These are phyloP conservation scores for Trametes sp. DNA, from an alignment of 1,284 basidiomycete species.

Conservation along the genomic window DNA sequence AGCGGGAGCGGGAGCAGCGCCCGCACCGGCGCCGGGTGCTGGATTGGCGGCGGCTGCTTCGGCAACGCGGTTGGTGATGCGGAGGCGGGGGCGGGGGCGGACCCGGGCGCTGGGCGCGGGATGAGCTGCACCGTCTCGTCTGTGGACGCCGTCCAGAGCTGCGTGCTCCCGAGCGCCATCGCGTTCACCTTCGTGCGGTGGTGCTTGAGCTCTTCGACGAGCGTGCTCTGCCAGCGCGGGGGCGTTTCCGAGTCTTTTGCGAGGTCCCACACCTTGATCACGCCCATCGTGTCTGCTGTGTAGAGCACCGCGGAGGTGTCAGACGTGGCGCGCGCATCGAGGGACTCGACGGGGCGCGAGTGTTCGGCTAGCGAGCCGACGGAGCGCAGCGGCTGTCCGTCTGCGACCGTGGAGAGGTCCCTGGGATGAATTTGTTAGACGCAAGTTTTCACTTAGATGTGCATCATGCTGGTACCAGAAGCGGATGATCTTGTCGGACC, in stretches of 20 bases:
- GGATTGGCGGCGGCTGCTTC: constrained; percentile 59
- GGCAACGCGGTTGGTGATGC: constrained; percentile 1
- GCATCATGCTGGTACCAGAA: constrained; percentile 69
- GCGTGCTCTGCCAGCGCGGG: constrained; percentile 59
- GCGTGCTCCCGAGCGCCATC: constrained; percentile 66
- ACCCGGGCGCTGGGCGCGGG: constrained; percentile 42
- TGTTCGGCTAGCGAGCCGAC: constrained; percentile 77
- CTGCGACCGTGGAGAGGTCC: constrained; percentile 60
- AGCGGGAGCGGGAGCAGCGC: constrained; percentile 74
- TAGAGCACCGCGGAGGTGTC: constrained; percentile 62
- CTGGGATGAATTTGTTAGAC: constrained; percentile 44
- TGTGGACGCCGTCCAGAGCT: constrained; percentile 92
- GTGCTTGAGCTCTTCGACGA: constrained; percentile 67
- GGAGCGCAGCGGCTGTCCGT: constrained; percentile 56
- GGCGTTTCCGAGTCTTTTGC: constrained; percentile 51
- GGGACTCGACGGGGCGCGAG: constrained; percentile 71
- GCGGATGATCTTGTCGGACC: constrained; percentile 90
- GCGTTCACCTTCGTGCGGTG: constrained; percentile 87
- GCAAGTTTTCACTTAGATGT: not conserved
- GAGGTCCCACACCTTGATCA: constrained; percentile 80
- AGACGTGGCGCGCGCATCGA: constrained; percentile 58
- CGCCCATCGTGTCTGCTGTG: constrained; percentile 88
- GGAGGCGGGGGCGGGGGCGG: constrained; percentile 1
- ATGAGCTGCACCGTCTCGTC: constrained; percentile 83
- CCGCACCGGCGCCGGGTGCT: constrained; percentile 74